Percentiles rank a stretch among this genome's conserved stretches.
phyloP scores from a whole-genome alignment of 352 stramenopile species.

The Phytopythium cucurbitacearum region DNA sequence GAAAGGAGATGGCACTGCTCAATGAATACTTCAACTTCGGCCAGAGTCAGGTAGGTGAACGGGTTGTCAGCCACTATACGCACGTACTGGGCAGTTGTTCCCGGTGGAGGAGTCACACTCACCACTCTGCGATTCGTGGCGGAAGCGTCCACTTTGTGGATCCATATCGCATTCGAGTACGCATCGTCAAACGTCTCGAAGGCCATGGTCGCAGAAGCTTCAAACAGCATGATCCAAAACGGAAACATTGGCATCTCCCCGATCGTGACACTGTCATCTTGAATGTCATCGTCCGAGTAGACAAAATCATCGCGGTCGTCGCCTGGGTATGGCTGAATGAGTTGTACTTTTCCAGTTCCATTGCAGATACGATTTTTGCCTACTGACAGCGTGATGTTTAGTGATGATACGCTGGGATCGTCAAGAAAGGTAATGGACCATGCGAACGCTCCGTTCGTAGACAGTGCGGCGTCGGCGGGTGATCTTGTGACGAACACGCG shows the following conservation, averaged over 20 bases:
- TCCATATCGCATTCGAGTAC: constrained; percentile 42
- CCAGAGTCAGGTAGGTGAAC: constrained; percentile 44
- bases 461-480: constrained; percentile 20
- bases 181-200: constrained; percentile 59
- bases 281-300: constrained; percentile 24
- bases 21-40: constrained; percentile 72
- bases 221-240: constrained; percentile 78
- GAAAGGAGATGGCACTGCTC: constrained; percentile 54
- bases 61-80: constrained; percentile 48
- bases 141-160: constrained; percentile 23
- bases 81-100: constrained; percentile 51
- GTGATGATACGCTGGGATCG: constrained; percentile 13
- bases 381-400: constrained; percentile 19
- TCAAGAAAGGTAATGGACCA: constrained; percentile 72
- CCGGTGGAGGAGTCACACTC: constrained; percentile 37
- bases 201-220: constrained; percentile 43
- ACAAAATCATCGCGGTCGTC: constrained; percentile 36
- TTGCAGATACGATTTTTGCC: constrained; percentile 32
- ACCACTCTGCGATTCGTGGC: constrained; percentile 25
- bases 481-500: constrained; percentile 45
- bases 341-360: constrained; percentile 23
- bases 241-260: constrained; percentile 55
- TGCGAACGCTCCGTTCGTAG: constrained; percentile 43
- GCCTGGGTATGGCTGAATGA: constrained; percentile 25
- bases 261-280: constrained; percentile 10